A percentile compares a stretch with the other conserved stretches of the same genome.
phyloP scores from a whole-genome alignment of 352 stramenopile species.

The Globisporangium polare region DNA sequence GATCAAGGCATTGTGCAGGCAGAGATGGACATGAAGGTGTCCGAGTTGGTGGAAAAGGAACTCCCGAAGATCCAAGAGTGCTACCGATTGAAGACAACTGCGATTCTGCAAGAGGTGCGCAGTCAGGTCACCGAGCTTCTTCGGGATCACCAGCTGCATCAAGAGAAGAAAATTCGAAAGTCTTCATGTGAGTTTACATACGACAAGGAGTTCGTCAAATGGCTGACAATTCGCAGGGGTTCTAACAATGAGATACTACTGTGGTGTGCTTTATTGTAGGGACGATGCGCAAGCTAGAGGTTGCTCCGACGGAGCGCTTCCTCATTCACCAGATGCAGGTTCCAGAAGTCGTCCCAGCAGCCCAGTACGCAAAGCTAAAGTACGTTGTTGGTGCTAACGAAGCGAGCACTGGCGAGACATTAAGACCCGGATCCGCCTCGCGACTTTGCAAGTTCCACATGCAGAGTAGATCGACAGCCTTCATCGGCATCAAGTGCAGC shows the following conservation, averaged over 20 bases:
- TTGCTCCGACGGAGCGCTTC: conserved; percentile 23
- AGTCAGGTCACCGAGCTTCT: conserved; percentile 28
- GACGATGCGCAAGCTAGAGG: neutral
- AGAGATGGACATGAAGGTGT: conserved; percentile 44
- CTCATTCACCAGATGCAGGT: conserved; percentile 43
- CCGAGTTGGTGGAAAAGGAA: conserved; percentile 34
- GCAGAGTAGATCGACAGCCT: conserved; percentile 67
- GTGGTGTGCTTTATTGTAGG: neutral
- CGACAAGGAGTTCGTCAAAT: neutral
- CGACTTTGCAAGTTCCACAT: conserved; percentile 35
- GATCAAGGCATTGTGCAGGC: conserved; percentile 27
- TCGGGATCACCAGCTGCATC: conserved; percentile 16
- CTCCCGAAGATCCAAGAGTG: conserved; percentile 44
- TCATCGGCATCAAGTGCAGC: conserved; percentile 63
- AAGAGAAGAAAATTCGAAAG: conserved; percentile 1
- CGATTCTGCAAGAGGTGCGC: conserved; percentile 42
- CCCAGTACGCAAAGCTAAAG: conserved; percentile 23
- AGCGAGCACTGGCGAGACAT: conserved; percentile 15
- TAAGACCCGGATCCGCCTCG: conserved; percentile 27
- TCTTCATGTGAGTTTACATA: conserved; percentile 12
- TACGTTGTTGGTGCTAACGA: conserved; percentile 30
- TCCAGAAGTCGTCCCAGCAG: conserved; percentile 21
- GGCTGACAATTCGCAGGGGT: too few species aligned
- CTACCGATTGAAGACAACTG: conserved; percentile 43
- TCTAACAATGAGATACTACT: too few species aligned